These are phyloP conservation scores for Plasmodium yoelii DNA, from an alignment of 169 alveolate genomes.

Conservation along the genomic window DNA sequence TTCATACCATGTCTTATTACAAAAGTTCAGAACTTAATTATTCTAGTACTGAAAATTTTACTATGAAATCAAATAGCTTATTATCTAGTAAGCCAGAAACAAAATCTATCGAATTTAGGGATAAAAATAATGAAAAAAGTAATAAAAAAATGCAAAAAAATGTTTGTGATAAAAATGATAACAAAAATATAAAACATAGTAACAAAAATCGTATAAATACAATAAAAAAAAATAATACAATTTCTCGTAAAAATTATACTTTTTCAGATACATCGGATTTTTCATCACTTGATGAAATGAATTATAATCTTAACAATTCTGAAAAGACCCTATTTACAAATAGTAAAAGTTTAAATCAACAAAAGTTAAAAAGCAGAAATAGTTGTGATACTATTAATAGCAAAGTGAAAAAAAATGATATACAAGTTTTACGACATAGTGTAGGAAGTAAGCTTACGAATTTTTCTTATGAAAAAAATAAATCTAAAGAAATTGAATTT, in stretches of 20 bases:
- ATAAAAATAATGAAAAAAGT: constrained; percentile 2
- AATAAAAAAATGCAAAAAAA: constrained; percentile 42
- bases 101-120: constrained; percentile 32
- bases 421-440: constrained; percentile 43
- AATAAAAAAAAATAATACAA: background rate
- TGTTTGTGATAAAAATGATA: background rate
- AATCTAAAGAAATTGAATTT: constrained; percentile 18
- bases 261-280: constrained; percentile 73
- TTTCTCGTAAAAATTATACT: constrained; percentile 18
- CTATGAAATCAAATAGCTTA: background rate
- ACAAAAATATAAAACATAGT: constrained; percentile 17
- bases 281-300: constrained; percentile 70
- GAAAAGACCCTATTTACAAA: constrained; percentile 16
- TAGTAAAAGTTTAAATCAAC: constrained; percentile 13
- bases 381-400: constrained; percentile 45
- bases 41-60: background rate
- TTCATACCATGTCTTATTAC: constrained; percentile 14
- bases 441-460: constrained; percentile 38
- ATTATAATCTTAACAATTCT: constrained; percentile 34
- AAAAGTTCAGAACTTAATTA: constrained; percentile 12
- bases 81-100: background rate
- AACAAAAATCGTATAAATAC: background rate
- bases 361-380: constrained; percentile 25
- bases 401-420: constrained; percentile 33
- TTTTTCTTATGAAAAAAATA: constrained; percentile 16